A percentile compares a stretch with the other conserved stretches of the same genome.
These are phyloP conservation scores for Cladosporium austrohemisphaericum DNA, from an alignment of 2,329 filamentous ascomycete genomes.

Conservation along the genomic window DNA sequence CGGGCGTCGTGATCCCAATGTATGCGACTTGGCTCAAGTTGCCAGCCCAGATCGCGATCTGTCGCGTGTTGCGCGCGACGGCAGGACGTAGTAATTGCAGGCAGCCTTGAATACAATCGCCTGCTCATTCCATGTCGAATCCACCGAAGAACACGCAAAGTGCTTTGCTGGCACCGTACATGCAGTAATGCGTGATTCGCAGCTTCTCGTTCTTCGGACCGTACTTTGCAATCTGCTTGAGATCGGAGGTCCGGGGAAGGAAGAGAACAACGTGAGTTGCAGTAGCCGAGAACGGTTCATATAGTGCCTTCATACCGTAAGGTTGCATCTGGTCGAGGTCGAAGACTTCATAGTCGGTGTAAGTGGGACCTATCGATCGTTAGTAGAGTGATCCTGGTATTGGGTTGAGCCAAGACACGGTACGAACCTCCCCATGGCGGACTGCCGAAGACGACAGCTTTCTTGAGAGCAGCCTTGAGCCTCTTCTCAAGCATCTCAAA, in stretches of 20 bases:
- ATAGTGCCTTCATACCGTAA: slow-evolving; percentile 66
- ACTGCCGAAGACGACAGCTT: slow-evolving; percentile 64
- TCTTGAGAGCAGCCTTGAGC: slow-evolving; percentile 45
- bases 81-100: not conserved
- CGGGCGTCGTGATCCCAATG: not conserved
- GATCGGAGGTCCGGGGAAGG: slow-evolving; percentile 78
- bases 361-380: slow-evolving; percentile 53
- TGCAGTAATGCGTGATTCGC: slow-evolving; percentile 84
- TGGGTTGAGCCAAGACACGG: not conserved
- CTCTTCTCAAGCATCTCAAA: slow-evolving; percentile 65
- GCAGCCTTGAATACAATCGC: not conserved
- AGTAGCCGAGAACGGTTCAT: slow-evolving; percentile 55
- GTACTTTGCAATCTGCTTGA: slow-evolving; percentile 66
- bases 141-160: slow-evolving; percentile 58
- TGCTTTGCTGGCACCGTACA: slow-evolving; percentile 81
- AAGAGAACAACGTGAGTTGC: slow-evolving; percentile 65
- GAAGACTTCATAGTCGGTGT: slow-evolving; percentile 67
- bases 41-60: not conserved
- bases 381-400: not conserved
- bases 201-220: slow-evolving; percentile 51
- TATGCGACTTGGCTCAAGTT: not conserved
- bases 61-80: too few relatives aligned
- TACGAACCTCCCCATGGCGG: slow-evolving; percentile 68
- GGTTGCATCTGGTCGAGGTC: slow-evolving; percentile 83
- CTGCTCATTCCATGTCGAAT: slow-evolving; percentile 34